These are phyloP conservation scores for Lagerstroemia speciosa DNA, from an alignment of 345 rosid genomes.

Conservation along the genomic window DNA sequence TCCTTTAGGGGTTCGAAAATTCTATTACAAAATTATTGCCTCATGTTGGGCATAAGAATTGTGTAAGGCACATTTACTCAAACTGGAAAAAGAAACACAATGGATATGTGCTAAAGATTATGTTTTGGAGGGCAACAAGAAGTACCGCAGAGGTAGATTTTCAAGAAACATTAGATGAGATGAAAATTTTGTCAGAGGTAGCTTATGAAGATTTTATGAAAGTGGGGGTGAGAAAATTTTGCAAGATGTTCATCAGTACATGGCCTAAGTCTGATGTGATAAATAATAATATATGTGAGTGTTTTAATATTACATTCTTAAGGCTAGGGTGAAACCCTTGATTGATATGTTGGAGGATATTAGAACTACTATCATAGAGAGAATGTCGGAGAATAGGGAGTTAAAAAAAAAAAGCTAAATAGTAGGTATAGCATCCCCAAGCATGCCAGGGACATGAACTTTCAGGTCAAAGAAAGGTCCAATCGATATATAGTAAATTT, in stretches of 20 bases:
- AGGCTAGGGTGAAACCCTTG: not conserved
- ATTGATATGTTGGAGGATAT: conserved; percentile 4
- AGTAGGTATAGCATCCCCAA: not conserved
- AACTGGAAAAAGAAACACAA: too few species aligned
- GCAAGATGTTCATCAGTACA: not conserved
- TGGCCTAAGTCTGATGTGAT: conserved; percentile 1
- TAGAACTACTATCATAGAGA: not conserved
- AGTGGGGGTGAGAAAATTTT: not conserved
- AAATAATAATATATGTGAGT: not conserved
- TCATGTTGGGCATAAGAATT: not conserved
- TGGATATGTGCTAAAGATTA: not conserved
- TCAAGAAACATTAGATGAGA: not conserved
- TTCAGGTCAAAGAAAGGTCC: not conserved
- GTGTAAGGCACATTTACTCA: not conserved
- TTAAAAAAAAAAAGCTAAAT: not conserved
- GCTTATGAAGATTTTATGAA: not conserved
- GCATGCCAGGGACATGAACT: not conserved
- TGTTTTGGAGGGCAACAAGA: not conserved
- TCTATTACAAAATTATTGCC: not conserved
- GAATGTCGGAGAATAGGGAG: not conserved
- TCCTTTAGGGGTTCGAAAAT: not conserved
- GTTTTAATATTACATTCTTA: not conserved
- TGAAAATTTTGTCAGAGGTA: not conserved
- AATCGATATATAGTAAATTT: not conserved
- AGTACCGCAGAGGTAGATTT: not conserved